Evolutionary conservation across 139 green algal species (phyloP), one percentile per base, ranked within the genome.

Genomic region (Diplosphaera chodatii): DNA sequence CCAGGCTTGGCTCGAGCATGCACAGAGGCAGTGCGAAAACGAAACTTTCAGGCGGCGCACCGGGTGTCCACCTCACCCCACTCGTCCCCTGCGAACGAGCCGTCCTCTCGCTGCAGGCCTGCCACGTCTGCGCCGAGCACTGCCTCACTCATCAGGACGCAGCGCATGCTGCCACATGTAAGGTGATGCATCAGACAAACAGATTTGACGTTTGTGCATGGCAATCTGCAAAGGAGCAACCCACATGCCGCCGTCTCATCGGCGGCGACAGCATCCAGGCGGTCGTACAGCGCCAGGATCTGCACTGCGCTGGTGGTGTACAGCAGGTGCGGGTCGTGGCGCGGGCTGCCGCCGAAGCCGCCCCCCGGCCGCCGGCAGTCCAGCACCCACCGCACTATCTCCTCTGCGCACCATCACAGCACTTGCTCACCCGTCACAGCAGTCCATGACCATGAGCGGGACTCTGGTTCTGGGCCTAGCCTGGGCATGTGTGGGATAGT

Each of bases 1-100:
- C 10, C n/a, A n/a, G 37, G 37, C 37, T 10, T 48, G 37, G 10
- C 37, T 20, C 37, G 48, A 59, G 22, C 48, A 59, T 21, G 4
- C 18, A 48, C 13, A 48, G 8, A 48, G 13, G n/a, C 37, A 48
- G 13, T 21, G 55, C 16, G 8, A 64, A 29, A 64, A 29, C 16
- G 55, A 64, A 64, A 64, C 13, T 13, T 48, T 48, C 8, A 18
- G 15, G 70, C n/a, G 28, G 33, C 62, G 0, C 55, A 91, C 73
- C 94, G 77, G 1, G 94, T 99, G 78, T 99, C 96, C 2, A 97
- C 80, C 82, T 99, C 96, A 0, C 95, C 95, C 89, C 89, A 98
- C n/a, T 84, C 77, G 77, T 99, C 96, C 0, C 95, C 96, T 28
- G 71, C 62, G 63, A 99, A 99, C 2, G 92, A 95, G 15, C 96